A percentile compares a stretch with the other conserved stretches of the same genome.
These are phyloP conservation scores for Zygosaccharomyces rouxii DNA, from an alignment of 805 yeast species.

Conservation along the genomic window DNA sequence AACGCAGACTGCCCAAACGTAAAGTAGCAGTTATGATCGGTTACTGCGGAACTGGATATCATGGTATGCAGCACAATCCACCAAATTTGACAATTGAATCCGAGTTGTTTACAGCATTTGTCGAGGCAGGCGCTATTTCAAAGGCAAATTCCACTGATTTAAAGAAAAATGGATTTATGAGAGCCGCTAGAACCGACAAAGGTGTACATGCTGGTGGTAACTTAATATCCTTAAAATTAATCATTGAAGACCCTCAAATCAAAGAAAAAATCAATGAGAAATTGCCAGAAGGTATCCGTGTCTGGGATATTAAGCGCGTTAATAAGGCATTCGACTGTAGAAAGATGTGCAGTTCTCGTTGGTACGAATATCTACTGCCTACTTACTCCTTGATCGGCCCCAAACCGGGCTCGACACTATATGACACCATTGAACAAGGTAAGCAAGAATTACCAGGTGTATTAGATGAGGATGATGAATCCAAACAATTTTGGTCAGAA, in stretches of 20 bases:
- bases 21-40: slow-evolving; percentile 90
- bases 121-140: slow-evolving; percentile 83
- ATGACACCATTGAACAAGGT: slow-evolving; percentile 52
- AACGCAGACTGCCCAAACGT: slow-evolving; percentile 72
- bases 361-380: slow-evolving; percentile 91
- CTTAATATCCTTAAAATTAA: slow-evolving; percentile 77
- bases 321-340: slow-evolving; percentile 92
- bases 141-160: slow-evolving; percentile 81
- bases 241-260: slow-evolving; percentile 69
- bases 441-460: slow-evolving; percentile 53
- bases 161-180: slow-evolving; percentile 80
- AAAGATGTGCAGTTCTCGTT: slow-evolving; percentile 91
- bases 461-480: slow-evolving; percentile 61
- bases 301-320: slow-evolving; percentile 90
- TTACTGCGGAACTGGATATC: slow-evolving; percentile 93
- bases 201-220: slow-evolving; percentile 99
- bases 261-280: slow-evolving; percentile 65
- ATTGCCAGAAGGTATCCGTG: slow-evolving; percentile 80
- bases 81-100: slow-evolving; percentile 87
- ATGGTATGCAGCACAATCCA: slow-evolving; percentile 92
- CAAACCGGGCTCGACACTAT: slow-evolving; percentile 67
- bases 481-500: slow-evolving; percentile 65
- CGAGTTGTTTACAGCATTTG: slow-evolving; percentile 75
- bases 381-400: slow-evolving; percentile 89
- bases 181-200: slow-evolving; percentile 87